phyloP scores from a whole-genome alignment of 257 asterid species.

The Salvia hispanica region DNA sequence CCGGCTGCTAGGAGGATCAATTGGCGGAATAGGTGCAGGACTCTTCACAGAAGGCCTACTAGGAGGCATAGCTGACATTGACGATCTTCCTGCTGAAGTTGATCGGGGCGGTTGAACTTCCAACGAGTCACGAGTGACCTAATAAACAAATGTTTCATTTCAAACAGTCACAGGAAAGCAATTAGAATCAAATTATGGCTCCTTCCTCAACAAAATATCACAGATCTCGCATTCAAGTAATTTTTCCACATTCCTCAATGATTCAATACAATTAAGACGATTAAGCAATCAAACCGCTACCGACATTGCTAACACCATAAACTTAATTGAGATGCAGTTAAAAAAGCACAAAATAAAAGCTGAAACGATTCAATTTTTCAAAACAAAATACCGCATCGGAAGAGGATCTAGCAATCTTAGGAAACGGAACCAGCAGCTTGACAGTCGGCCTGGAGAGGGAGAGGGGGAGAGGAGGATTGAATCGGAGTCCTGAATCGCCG shows the following conservation, averaged over 20 bases:
- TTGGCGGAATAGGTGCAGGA: slow-evolving; percentile 61
- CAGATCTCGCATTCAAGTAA: not conserved
- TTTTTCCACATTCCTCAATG: slow-evolving; percentile 12
- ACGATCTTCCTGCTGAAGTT: slow-evolving; percentile 77
- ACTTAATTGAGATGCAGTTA: slow-evolving; percentile 26
- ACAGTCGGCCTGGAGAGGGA: slow-evolving; percentile 59
- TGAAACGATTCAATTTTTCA: not conserved
- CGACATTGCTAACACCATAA: not conserved
- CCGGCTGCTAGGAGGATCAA: slow-evolving; percentile 70
- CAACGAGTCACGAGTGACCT: slow-evolving; percentile 56
- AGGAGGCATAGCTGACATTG: slow-evolving; percentile 60
- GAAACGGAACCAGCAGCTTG: slow-evolving; percentile 47
- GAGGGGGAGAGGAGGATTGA: slow-evolving; percentile 68
- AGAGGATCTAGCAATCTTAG: slow-evolving; percentile 81
- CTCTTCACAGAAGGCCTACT: slow-evolving; percentile 57
- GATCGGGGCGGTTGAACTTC: slow-evolving; percentile 70
- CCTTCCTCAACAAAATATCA: slow-evolving; percentile 5
- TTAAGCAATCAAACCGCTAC: no score
- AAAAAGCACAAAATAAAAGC: slow-evolving; percentile 23
- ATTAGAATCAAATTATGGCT: slow-evolving; percentile 29
- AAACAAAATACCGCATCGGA: slow-evolving; percentile 72
- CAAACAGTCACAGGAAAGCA: slow-evolving; percentile 26
- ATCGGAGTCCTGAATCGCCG: slow-evolving; percentile 68
- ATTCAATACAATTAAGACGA: no score
- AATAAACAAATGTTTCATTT: slow-evolving; percentile 28